Evolutionary conservation across 495 filamentous ascomycete genomes (phyloP), one percentile per base, ranked within the genome.

Genomic region (Daldinia concentrica): DNA sequence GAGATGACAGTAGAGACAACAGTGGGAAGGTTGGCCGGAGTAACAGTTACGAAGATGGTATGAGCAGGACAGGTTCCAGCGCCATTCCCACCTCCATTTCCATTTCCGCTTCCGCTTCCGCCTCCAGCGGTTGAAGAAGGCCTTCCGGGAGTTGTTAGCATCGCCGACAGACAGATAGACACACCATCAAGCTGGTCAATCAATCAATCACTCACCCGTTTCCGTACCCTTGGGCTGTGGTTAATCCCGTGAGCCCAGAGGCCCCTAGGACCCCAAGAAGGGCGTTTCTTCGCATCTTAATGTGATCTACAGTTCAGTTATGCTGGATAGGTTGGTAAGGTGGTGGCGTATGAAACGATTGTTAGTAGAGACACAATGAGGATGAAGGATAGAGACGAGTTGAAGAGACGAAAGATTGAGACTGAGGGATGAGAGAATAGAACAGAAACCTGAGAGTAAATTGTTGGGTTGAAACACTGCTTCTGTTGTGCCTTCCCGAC

Each of bases 41-140:
- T 69, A 37, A 76, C 71, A 55, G 80, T 81, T 36, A 80, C 66
- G 57, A 79, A 78, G 48, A 81, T 72, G n/a, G 81, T 80, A n/a
- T 68, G 59, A 24, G 73, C 62, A 55, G 76, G 71, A 55, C 76
- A 76, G 17, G 75, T 76, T 63, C 37, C 67, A 22, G 43, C 63
- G 34, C 68, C 68, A 62, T 55, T 57, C 19, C 64, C 74, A 27
- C 48, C 65, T 4, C 62, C 54, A 30, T 36, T 57, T 24, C 52
- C 63, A 11, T n/a, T 19, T 32, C 52, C 64, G 22, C 24, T 36
- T 26, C 69, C 48, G n/a, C 32, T 36, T 15, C 58, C 66, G 58
- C 45, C 37, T 41, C 67, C 74, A 32, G 32, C 36, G 15, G 27
- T 66, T 32, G 71, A 65, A 58, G 58, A 22, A 30, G 50, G 65